Conservation (phyloP, 2,329 filamentous ascomycete genomes). For the Trichophyton rubrum region DNA sequence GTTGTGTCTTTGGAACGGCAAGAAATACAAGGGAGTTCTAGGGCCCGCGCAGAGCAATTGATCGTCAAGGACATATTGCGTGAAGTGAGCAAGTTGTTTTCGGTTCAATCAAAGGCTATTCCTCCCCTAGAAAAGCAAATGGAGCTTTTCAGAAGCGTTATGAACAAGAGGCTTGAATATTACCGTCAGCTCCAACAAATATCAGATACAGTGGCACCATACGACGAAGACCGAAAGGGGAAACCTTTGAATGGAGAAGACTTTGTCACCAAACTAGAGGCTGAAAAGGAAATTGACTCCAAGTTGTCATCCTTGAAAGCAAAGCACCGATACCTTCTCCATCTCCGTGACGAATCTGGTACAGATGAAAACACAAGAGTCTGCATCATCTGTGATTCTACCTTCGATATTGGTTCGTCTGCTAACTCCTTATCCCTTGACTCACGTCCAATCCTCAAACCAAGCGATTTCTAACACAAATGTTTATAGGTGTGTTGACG, state of each 20-base stretch:
- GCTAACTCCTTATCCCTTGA: neutral
- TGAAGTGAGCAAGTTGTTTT: constrained; percentile 42
- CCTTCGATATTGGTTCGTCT: constrained; percentile 64
- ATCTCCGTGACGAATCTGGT: constrained; percentile 49
- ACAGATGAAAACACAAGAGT: constrained; percentile 49
- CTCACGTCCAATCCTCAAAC: constrained; percentile 7
- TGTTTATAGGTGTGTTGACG: constrained; percentile 40
- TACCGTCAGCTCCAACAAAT: constrained; percentile 82
- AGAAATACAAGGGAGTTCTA: constrained; percentile 39
- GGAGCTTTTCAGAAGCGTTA: constrained; percentile 60
- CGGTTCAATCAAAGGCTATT: constrained; percentile 41
- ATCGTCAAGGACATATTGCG: constrained; percentile 54
- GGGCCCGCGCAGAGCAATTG: constrained; percentile 49
- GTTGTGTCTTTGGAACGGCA: constrained; percentile 48
- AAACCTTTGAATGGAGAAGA: constrained; percentile 43
- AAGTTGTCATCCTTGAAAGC: constrained; percentile 53
- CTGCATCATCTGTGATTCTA: constrained; percentile 74
- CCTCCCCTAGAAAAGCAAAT: constrained; percentile 50
- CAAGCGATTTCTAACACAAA: neutral
- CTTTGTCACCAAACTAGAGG: constrained; percentile 29
- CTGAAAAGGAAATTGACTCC: constrained; percentile 42
- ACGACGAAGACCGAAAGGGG: constrained; percentile 49
- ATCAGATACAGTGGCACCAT: constrained; percentile 74
- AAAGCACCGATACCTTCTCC: constrained; percentile 62
- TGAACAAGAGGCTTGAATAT: constrained; percentile 79